phyloP scores from a whole-genome alignment of 345 rosid genomes.

The Citrus sp. region DNA sequence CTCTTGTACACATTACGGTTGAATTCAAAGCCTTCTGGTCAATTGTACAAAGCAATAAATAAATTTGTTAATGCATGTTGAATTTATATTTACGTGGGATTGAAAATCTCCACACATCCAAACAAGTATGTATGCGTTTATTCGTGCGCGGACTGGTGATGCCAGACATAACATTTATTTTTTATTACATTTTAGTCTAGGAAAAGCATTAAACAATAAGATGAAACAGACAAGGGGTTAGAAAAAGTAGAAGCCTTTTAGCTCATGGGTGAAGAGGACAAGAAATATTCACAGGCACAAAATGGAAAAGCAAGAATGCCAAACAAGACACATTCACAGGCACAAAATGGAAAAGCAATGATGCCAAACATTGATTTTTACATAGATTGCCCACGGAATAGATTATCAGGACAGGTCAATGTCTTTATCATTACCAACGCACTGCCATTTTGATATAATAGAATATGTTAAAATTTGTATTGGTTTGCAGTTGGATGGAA shows the following conservation, averaged over 20 bases:
- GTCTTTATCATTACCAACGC: not conserved
- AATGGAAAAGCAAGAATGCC: slow-evolving; percentile 1
- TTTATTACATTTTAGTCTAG: not conserved
- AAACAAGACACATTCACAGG: not conserved
- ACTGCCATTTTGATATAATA: not conserved
- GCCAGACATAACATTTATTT: not conserved
- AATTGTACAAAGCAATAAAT: not conserved
- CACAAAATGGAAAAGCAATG: not conserved
- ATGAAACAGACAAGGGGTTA: not conserved
- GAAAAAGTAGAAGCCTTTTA: not conserved
- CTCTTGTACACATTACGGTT: slow-evolving; percentile 23
- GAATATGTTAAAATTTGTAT: not conserved
- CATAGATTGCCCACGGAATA: not conserved
- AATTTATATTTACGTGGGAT: not conserved
- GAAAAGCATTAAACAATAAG: not conserved
- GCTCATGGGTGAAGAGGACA: slow-evolving; percentile 11
- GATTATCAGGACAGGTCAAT: not conserved
- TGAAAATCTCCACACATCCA: too few species aligned
- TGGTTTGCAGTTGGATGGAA: not conserved
- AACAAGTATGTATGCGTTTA: not conserved
- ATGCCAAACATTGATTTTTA: not conserved
- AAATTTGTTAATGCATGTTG: slow-evolving; percentile 1
- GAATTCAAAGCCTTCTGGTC: not conserved
- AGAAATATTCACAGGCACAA: slow-evolving; percentile 19
- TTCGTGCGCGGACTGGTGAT: not conserved